Evolutionary conservation across 2,329 filamentous ascomycete species (phyloP).

Genomic region (Fusarium albosuccineum): DNA sequence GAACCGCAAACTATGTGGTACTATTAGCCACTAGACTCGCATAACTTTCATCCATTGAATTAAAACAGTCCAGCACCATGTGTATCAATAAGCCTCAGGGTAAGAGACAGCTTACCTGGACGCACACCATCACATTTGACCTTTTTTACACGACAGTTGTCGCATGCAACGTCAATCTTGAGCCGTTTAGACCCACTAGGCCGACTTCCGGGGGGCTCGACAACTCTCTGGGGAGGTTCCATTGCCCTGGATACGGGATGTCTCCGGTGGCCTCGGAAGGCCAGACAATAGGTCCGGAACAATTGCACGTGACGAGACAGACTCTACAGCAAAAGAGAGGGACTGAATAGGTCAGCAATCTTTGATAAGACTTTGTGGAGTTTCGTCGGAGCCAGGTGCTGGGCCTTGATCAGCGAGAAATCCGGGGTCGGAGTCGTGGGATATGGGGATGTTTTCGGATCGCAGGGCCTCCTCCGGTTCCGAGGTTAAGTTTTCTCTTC

Average conservation of each 20-base stretch:
- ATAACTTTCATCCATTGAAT: background rate
- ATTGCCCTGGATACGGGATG: conserved; percentile 9
- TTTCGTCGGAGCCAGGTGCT: conserved; percentile 3
- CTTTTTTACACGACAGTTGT: conserved; percentile 57
- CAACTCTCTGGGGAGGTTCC: conserved; percentile 30
- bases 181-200: conserved; percentile 52
- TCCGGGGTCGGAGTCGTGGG: conserved; percentile 9
- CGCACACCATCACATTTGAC: conserved; percentile 58
- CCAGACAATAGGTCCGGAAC: conserved; percentile 27
- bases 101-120: conserved; percentile 46
- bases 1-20: conserved; percentile 48
- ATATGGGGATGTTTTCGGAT: conserved; percentile 7
- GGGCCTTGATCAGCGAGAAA: background rate
- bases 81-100: too few relatives aligned
- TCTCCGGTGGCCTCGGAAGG: conserved; percentile 14
- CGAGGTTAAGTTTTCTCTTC: background rate
- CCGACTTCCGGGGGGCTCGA: conserved; percentile 3
- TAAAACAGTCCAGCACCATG: too few relatives aligned
- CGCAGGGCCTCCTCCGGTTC: background rate
- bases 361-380: conserved; percentile 2
- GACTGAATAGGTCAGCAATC: background rate
- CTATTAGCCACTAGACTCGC: background rate
- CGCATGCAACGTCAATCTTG: conserved; percentile 59
- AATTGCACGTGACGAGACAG: background rate
- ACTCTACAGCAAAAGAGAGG: background rate